Conservation (phyloP, 2,329 filamentous ascomycete species). For the Lecanoromycetidae sp. region DNA sequence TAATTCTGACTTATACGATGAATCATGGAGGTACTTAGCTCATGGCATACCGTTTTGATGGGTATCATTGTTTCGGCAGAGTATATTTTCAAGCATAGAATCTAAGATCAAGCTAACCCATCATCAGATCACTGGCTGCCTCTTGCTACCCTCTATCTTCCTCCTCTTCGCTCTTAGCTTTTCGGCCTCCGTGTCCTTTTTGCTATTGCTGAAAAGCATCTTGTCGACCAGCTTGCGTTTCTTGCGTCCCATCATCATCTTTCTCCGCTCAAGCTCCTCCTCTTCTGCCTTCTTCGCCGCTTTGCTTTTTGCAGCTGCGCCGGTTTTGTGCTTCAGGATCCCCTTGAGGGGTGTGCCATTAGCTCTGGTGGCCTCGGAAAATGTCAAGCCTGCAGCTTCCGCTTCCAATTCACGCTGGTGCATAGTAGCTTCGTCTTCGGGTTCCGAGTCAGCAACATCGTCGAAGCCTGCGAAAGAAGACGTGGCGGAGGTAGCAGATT, state of each 20-base stretch:
- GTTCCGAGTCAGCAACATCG: constrained; percentile 39
- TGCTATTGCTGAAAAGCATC: constrained; percentile 91
- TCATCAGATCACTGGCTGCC: no score
- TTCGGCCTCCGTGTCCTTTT: constrained; percentile 63
- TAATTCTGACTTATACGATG: no score
- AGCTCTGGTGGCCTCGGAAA: constrained; percentile 24
- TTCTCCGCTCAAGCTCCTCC: constrained; percentile 81
- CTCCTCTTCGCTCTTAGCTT: constrained; percentile 3
- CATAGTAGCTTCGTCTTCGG: constrained; percentile 41
- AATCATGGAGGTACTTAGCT: no score
- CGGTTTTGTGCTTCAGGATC: constrained; percentile 57
- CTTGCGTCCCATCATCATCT: constrained; percentile 97
- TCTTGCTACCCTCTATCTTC: constrained; percentile 1
- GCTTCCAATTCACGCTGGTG: constrained; percentile 88
- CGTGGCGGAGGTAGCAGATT: constrained; percentile 33
- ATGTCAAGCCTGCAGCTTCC: constrained; percentile 61
- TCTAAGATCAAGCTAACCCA: background rate
- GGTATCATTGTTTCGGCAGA: no score
- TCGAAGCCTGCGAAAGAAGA: constrained; percentile 21
- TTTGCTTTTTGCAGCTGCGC: constrained; percentile 58
- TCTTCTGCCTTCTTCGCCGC: constrained; percentile 57
- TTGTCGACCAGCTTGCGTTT: constrained; percentile 96
- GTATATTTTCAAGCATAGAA: background rate
- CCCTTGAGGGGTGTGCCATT: constrained; percentile 30
- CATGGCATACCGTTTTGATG: no score